Evolutionary conservation across 345 rosid species (phyloP).

Genomic region (Citrus hindsii): DNA sequence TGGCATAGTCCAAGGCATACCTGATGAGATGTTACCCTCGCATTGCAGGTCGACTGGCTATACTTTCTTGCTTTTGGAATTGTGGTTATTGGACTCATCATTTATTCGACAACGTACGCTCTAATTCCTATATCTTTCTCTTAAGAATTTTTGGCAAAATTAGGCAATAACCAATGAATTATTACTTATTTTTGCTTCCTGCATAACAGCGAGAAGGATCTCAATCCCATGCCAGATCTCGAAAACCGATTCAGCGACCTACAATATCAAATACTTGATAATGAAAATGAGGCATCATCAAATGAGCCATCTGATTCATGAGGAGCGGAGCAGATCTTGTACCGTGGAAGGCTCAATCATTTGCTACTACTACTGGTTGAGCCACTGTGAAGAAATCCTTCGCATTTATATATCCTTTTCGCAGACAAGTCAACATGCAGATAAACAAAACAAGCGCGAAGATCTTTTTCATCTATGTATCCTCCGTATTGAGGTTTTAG

Average conservation of each 20-base stretch:
- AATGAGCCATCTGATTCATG: neutral
- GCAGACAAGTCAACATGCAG: neutral
- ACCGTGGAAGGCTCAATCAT: neutral
- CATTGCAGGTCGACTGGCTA: constrained; percentile 56
- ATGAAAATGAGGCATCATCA: constrained; percentile 12
- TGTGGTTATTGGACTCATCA: constrained; percentile 40
- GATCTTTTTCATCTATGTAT: neutral
- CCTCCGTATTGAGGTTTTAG: neutral
- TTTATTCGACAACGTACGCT: constrained; percentile 41
- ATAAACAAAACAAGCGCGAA: neutral
- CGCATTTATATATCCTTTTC: neutral
- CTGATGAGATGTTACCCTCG: neutral
- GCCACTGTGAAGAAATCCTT: neutral
- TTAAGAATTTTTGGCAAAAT: neutral
- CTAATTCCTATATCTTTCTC: neutral
- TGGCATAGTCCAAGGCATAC: neutral
- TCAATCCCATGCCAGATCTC: neutral
- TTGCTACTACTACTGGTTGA: neutral
- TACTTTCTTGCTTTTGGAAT: constrained; percentile 44
- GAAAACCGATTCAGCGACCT: constrained; percentile 12
- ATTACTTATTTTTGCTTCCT: neutral
- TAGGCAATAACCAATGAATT: neutral
- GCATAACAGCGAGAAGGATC: constrained; percentile 25
- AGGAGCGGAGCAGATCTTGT: neutral
- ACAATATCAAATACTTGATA: constrained; percentile 25